Evolutionary conservation across 257 asterid species (phyloP), one percentile per base, ranked within the genome.

Genomic region (Marsdenia floribunda): DNA sequence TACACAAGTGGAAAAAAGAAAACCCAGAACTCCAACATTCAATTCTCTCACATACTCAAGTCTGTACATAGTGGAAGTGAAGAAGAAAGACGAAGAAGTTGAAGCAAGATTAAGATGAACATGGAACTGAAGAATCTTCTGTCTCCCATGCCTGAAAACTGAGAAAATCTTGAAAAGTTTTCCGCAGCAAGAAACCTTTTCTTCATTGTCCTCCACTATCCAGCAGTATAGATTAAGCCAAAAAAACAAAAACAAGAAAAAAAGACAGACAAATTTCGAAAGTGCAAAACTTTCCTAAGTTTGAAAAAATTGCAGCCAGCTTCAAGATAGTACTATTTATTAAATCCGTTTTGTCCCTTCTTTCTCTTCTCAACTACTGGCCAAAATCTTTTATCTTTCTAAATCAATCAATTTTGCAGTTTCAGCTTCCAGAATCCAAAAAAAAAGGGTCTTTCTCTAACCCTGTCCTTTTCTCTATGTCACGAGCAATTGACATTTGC

Each of bases 1-100:
- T 1, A 19, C 33, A 66, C 33, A 29, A 29, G 33, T 29, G 33
- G 1, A 42, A 5, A 54, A 35, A 53, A 8, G 13, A 71, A 69
- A 21, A 47, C 42, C 21, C 13, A 49, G 14, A 29, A 70, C 15
- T 52, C 44, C 59, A 47, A 12, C 72, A 77, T 66, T 73, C 24
- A 46, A 33, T 67, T 37, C 24, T 12, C 55, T 74, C 42, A 78
- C 96, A 58, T 83, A 92, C 96, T 86, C 66, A 93, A 90, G 83
- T 90, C 88, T 67, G 83, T 85, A 64, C 97, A 91, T 6, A 86
- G 74, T 47, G 96, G 96, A 78, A 85, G 85, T 68, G 91, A 84
- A 80, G 40, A 65, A 58, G 73, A 83, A 83, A 83, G 87, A 81
- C 72, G 85, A 80, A 87, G 85, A 77, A 88, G 79, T 83, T 80